Evolutionary conservation across 345 rosid species (phyloP), one percentile per base, ranked within the genome.

Genomic region (Citrus trifoliata): DNA sequence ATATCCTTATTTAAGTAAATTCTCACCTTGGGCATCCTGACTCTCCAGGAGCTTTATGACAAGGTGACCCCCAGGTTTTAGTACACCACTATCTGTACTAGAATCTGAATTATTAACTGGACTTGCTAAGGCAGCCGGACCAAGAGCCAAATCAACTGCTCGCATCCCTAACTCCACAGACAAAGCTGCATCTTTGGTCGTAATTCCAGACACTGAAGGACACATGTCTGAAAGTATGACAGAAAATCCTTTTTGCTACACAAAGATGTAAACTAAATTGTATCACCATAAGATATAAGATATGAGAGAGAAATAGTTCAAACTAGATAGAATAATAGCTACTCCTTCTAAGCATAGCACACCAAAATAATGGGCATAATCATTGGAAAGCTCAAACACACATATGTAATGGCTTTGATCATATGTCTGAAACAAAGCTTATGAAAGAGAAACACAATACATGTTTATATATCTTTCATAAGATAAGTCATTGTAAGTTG

Each of bases 181-280:
- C 67, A 94, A 85, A 6, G 94, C 97, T 7, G 95, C 93, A 84
- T 96, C 99, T 79, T 67, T 92, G 30, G 89, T 88, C 70, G 89
- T 76, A 55, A 96, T 90, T 76, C 99, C 99, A 83, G 98, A 90
- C 80, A 96, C 98, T 28, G 81, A 80, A 48, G 92, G 98, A 66
- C 99, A 94, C 98, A 93, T 96, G 76, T 96, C 98, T 3, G 99
- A 96, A 35, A 94, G 94, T 71, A 94, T 70, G 22, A 94, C 92
- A 3, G 92, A 92, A 74, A 96, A 94, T 1, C 98, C 98, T 78
- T 83, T 87, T 61, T 89, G 76, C 98, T 93, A 89, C 88, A 88
- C 55, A 67, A 80, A 53, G 22, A 80, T 25, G 2, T 71, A 80
- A 79, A 35, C 13, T 16, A 55, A 77, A 76, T 18, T 21, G 21